phyloP scores from a whole-genome alignment of 306 rosid genomes.

The Prunus armeniaca region DNA sequence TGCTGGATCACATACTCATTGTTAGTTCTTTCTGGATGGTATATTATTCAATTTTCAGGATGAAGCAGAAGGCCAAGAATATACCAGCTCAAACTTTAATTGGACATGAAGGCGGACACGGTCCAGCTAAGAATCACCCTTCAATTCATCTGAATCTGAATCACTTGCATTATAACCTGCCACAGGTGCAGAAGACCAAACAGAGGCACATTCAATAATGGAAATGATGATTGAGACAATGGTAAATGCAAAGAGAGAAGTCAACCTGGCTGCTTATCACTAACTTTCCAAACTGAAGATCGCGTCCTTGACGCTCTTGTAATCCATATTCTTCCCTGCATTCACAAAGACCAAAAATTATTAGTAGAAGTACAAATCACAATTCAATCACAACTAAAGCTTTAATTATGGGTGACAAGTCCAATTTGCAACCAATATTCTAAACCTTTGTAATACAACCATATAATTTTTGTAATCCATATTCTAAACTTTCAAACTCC shows the following conservation, averaged over 20 bases:
- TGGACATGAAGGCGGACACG: conserved; percentile 6
- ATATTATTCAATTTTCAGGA: neutral
- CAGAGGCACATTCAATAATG: neutral
- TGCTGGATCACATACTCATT: neutral
- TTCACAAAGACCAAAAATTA: conserved; percentile 2
- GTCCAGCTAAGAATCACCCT: conserved; percentile 49
- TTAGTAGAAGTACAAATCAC: neutral
- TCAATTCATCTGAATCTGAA: conserved; percentile 83
- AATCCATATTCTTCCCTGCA: conserved; percentile 84
- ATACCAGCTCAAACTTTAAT: conserved; percentile 37
- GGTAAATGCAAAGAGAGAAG: neutral
- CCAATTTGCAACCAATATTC: neutral
- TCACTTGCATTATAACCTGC: conserved; percentile 91
- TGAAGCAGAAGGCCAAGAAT: conserved; percentile 14
- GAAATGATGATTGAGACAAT: neutral
- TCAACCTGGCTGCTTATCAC: conserved; percentile 89
- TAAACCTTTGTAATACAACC: too few relatives aligned
- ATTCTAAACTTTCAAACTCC: neutral
- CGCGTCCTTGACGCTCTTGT: conserved; percentile 79
- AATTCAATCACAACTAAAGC: neutral
- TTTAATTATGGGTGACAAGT: neutral
- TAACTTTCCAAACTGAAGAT: conserved; percentile 88
- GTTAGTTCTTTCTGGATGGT: neutral
- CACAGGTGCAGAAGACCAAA: conserved; percentile 19
- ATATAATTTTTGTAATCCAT: too few relatives aligned